These are phyloP conservation scores for Geotrichum citri-aurantii DNA, from an alignment of 1,139 yeast genomes.

Conservation along the genomic window DNA sequence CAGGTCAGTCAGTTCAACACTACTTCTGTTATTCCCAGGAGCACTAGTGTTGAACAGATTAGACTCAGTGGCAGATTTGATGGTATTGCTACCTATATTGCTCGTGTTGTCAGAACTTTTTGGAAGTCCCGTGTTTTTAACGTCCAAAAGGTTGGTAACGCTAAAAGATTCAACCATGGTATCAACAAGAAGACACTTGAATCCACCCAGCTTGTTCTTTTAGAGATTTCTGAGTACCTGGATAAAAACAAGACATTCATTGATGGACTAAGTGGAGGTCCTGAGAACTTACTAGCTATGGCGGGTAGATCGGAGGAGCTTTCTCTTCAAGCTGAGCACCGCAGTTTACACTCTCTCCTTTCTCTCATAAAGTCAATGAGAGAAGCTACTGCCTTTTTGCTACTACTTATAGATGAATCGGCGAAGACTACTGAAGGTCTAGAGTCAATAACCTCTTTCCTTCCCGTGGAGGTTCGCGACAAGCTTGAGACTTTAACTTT, in stretches of 20 bases:
- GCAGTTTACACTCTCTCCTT: slow-evolving; percentile 75
- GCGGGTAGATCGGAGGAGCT: slow-evolving; percentile 44
- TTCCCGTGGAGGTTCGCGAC: slow-evolving; percentile 60
- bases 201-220: slow-evolving; percentile 30
- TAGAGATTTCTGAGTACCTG: slow-evolving; percentile 36
- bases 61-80: slow-evolving; percentile 86
- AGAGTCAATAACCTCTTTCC: slow-evolving; percentile 64
- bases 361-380: slow-evolving; percentile 73
- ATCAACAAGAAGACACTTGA: slow-evolving; percentile 26
- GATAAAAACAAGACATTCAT: slow-evolving; percentile 38
- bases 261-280: slow-evolving; percentile 40
- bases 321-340: slow-evolving; percentile 85
- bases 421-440: slow-evolving; percentile 36
- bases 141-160: slow-evolving; percentile 35
- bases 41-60: slow-evolving; percentile 43
- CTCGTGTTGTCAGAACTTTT: slow-evolving; percentile 68
- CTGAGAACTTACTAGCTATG: slow-evolving; percentile 27
- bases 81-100: slow-evolving; percentile 75
- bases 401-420: slow-evolving; percentile 75
- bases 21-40: neutral
- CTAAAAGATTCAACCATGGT: slow-evolving; percentile 4
- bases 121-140: slow-evolving; percentile 74
- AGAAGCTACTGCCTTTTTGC: slow-evolving; percentile 83
- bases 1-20: slow-evolving; percentile 1
- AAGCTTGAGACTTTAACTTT: slow-evolving; percentile 64